These are phyloP conservation scores for Kurtzmaniella quercitrusa DNA, from an alignment of 1,139 yeast genomes.

Conservation along the genomic window DNA sequence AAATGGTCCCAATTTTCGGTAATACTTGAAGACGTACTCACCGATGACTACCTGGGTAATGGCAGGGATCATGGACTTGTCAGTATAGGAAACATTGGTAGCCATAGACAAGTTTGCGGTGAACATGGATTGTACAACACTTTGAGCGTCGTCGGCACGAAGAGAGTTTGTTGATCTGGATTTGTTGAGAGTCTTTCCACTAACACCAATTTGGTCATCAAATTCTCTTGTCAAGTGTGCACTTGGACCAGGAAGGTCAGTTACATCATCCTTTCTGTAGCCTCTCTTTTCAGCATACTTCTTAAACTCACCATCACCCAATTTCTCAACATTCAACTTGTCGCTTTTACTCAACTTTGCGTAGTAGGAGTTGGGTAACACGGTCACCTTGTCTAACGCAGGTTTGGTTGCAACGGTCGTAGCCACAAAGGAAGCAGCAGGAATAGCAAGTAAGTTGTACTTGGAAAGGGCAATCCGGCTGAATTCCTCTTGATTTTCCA, in stretches of 20 bases:
- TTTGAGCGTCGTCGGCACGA: conserved; percentile 12
- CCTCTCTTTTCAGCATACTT: conserved; percentile 50
- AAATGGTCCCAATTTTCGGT: conserved; percentile 71
- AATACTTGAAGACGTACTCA: conserved; percentile 83
- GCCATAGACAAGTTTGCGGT: conserved; percentile 52
- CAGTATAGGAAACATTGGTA: conserved; percentile 68
- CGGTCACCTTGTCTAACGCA: conserved; percentile 56
- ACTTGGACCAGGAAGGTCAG: conserved; percentile 6
- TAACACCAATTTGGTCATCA: conserved; percentile 12
- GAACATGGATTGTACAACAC: conserved; percentile 28
- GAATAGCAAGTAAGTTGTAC: conserved; percentile 50
- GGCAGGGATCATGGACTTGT: conserved; percentile 76
- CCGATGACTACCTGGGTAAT: conserved; percentile 93
- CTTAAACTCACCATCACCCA: conserved; percentile 43
- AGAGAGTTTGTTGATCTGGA: neutral
- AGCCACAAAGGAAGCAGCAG: conserved; percentile 53
- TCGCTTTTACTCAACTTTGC: conserved; percentile 49
- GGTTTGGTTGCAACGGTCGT: conserved; percentile 55
- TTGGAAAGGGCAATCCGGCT: conserved; percentile 31
- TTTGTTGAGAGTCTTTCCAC: conserved; percentile 9
- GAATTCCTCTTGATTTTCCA: conserved; percentile 21
- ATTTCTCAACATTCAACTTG: conserved; percentile 39
- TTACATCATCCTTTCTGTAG: conserved; percentile 20
- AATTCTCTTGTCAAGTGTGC: conserved; percentile 11
- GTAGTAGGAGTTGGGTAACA: conserved; percentile 62